Conservation (phyloP, 1,284 basidiomycete genomes). For the Ceratobasidium sp. region DNA sequence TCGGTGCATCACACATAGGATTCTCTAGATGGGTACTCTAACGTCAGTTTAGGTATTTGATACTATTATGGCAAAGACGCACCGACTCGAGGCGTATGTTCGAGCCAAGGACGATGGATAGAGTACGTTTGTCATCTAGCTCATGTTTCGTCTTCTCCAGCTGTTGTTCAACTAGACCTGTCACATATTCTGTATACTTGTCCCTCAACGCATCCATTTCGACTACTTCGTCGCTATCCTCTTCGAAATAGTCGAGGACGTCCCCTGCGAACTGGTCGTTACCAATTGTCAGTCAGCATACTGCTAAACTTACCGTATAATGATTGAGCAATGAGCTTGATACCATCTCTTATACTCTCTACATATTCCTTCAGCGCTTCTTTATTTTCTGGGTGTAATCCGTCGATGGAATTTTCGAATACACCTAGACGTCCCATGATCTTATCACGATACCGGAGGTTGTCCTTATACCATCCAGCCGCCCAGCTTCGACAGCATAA, state of each 20-base stretch:
- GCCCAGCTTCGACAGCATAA: constrained; percentile 11
- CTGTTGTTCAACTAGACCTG: constrained; percentile 4
- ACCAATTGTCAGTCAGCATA: neutral
- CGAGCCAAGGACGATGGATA: neutral
- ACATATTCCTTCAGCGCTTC: constrained; percentile 9
- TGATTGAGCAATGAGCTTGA: constrained; percentile 21
- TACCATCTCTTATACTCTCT: neutral
- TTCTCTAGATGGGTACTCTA: neutral
- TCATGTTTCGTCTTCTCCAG: constrained; percentile 8
- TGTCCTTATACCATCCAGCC: constrained; percentile 37
- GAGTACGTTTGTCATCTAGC: constrained; percentile 22
- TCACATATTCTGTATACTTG: constrained; percentile 21
- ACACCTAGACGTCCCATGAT: constrained; percentile 20
- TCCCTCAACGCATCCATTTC: constrained; percentile 22
- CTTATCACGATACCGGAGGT: constrained; percentile 35
- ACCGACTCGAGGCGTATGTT: constrained; percentile 29
- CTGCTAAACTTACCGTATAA: constrained; percentile 14
- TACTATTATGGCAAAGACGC: neutral
- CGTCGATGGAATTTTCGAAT: constrained; percentile 11
- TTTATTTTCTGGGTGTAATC: constrained; percentile 33
- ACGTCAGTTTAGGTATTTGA: neutral
- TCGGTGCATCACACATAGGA: constrained; percentile 33
- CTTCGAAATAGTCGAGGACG: constrained; percentile 32
- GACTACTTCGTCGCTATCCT: constrained; percentile 7
- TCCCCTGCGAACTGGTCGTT: neutral